Base-by-base conservation (phyloP, 345 rosid genomes). In the Dipteronia sinensis region DNA sequence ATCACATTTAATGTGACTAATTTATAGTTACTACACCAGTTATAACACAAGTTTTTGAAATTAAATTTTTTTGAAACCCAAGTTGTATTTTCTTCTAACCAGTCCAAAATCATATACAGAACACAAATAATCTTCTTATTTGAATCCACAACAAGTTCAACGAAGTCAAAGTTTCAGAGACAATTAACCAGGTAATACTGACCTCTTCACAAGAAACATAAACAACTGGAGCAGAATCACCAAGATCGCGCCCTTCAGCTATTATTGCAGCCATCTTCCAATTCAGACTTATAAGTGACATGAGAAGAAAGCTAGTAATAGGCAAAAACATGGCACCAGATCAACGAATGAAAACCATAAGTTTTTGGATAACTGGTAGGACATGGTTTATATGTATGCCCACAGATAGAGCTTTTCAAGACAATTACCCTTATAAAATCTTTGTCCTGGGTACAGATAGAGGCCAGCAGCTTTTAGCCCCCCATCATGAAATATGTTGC, bases 181-280 rank as follows among this genome's bases (percentile, higher is more conserved):
- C 42, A 64, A 72, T 29, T n/a, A 19, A 47, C 10, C 13, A 12
- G 23, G 34, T 17, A 40, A 72, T 16, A 80, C 87, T 78, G 79
- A 95, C 98, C 97, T 95, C 98, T 90, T 95, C 98, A 51, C 98
- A 96, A 72, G 98, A 95, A 29, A 92, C 94, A 81, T 93, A 95
- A 25, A 95, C 87, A 76, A 95, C 98, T 15, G 92, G 88, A 84
- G 93, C 86, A 20, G 90, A 84, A 81, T 78, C 73, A 10, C 87
- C 87, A 79, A 71, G 61, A 70, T 86, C 89, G 72, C 16, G 76
- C 53, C 92, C 93, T 42, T 90, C 91, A 27, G 94, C 88, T 80
- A 95, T 88, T 67, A 89, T 75, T 65, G 92, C 87, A 71, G 97
- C 98, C 76, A 92, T 78, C 98, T 95, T 87, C 78, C 82, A 85